phyloP scores from a whole-genome alignment of 768 basidiomycete genomes.

The Xerocomus spinulosus region DNA sequence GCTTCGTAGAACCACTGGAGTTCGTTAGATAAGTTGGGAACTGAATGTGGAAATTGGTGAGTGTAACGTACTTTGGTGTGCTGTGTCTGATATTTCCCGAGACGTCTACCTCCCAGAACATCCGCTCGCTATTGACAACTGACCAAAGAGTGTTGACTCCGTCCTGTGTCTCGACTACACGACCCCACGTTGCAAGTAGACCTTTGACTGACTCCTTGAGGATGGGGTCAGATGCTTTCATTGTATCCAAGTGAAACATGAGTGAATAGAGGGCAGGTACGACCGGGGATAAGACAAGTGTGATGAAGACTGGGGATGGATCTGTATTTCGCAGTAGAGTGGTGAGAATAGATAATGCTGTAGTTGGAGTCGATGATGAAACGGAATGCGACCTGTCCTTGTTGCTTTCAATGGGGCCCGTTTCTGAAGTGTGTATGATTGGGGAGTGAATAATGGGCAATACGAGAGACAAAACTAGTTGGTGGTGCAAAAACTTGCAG shows the following conservation, averaged over 20 bases:
- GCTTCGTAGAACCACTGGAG: constrained; percentile 22
- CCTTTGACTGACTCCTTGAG: constrained; percentile 56
- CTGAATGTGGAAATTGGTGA: not conserved
- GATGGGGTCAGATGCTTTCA: constrained; percentile 60
- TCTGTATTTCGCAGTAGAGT: constrained; percentile 70
- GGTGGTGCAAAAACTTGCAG: constrained; percentile 21
- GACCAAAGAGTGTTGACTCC: constrained; percentile 55
- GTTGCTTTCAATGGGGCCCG: not conserved
- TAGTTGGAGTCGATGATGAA: constrained; percentile 27
- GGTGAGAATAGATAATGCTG: constrained; percentile 48
- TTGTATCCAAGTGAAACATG: constrained; percentile 46
- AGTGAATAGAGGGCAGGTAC: constrained; percentile 63
- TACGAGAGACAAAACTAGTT: constrained; percentile 30
- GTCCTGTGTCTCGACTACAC: constrained; percentile 50
- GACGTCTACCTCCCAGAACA: constrained; percentile 53
- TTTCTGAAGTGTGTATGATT: constrained; percentile 30
- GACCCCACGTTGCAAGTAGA: constrained; percentile 71
- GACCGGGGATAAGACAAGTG: constrained; percentile 63
- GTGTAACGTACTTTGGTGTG: constrained; percentile 39
- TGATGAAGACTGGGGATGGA: constrained; percentile 67
- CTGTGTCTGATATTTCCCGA: constrained; percentile 45
- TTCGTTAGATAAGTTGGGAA: constrained; percentile 1
- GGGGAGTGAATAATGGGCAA: constrained; percentile 52
- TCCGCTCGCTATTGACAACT: constrained; percentile 48
- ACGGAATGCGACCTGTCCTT: not conserved